These are phyloP conservation scores for Sclerotinia minor DNA, from an alignment of 2,329 filamentous ascomycete genomes.

Conservation along the genomic window DNA sequence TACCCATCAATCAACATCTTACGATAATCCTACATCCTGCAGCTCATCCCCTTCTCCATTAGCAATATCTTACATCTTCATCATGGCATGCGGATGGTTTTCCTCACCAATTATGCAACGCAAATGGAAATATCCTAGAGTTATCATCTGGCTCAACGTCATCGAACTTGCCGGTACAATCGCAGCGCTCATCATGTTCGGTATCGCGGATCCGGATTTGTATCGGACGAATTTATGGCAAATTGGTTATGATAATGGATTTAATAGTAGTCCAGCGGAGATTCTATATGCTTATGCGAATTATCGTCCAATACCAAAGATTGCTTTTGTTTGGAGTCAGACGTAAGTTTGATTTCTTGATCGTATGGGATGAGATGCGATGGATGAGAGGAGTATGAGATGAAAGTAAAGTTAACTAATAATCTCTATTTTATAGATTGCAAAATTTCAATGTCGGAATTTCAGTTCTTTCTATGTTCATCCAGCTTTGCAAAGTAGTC, in stretches of 20 bases:
- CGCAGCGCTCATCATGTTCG: conserved; percentile 67
- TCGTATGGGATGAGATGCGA: neutral
- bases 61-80: neutral
- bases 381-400: neutral
- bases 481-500: conserved; percentile 69
- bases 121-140: conserved; percentile 50
- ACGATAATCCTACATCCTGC: neutral
- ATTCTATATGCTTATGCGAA: conserved; percentile 75
- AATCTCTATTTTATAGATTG: conserved; percentile 51
- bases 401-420: conserved; percentile 24
- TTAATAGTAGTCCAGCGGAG: conserved; percentile 72
- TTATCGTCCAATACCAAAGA: conserved; percentile 58
- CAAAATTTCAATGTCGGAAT: conserved; percentile 77
- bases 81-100: conserved; percentile 17
- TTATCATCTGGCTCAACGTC: conserved; percentile 57
- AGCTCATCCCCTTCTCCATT: neutral
- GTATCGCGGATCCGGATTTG: conserved; percentile 70
- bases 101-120: conserved; percentile 28
- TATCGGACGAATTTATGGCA: conserved; percentile 73
- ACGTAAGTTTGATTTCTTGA: conserved; percentile 54
- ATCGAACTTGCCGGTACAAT: conserved; percentile 67
- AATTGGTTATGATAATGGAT: conserved; percentile 67
- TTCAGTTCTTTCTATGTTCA: conserved; percentile 73
- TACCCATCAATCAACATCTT: neutral
- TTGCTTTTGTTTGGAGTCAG: conserved; percentile 71